These are phyloP conservation scores for Pyrenochaeta sp. DNA, from an alignment of 2,329 filamentous ascomycete genomes.

Conservation along the genomic window DNA sequence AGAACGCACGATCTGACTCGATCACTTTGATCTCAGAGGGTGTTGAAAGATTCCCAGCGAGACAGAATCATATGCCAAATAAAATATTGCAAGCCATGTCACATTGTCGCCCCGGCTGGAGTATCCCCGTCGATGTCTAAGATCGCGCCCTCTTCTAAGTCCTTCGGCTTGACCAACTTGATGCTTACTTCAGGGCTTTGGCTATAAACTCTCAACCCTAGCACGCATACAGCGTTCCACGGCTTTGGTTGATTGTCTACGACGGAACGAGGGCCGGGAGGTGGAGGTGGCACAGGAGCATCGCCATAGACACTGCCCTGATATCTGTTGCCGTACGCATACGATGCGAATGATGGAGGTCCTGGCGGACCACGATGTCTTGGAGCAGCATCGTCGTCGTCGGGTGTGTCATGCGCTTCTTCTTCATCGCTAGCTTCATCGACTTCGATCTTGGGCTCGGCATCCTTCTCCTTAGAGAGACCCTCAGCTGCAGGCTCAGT, in stretches of 20 bases:
- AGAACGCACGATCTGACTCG: background rate
- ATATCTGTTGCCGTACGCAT: background rate
- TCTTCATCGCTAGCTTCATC: conserved; percentile 7
- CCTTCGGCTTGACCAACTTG: conserved; percentile 40
- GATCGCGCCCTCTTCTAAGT: conserved; percentile 39
- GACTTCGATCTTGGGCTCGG: conserved; percentile 3
- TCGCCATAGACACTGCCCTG: conserved; percentile 11
- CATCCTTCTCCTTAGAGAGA: background rate
- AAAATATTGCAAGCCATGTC: background rate
- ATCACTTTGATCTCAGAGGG: background rate
- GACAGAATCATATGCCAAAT: background rate
- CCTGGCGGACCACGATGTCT: conserved; percentile 1
- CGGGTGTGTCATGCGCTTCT: background rate
- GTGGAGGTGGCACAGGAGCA: conserved; percentile 4
- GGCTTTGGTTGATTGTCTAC: conserved; percentile 45
- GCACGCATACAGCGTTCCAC: conserved; percentile 69
- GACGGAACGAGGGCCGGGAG: background rate
- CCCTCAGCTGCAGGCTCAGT: background rate
- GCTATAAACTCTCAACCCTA: conserved; percentile 63
- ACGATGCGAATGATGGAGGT: background rate
- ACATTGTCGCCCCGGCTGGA: conserved; percentile 49
- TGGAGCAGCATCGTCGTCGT: background rate
- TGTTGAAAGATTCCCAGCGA: background rate
- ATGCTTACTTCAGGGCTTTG: conserved; percentile 43
- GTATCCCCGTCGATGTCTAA: conserved; percentile 42